Evolutionary conservation across 2,329 filamentous ascomycete species (phyloP).

Genomic region (Claviceps cyperi): DNA sequence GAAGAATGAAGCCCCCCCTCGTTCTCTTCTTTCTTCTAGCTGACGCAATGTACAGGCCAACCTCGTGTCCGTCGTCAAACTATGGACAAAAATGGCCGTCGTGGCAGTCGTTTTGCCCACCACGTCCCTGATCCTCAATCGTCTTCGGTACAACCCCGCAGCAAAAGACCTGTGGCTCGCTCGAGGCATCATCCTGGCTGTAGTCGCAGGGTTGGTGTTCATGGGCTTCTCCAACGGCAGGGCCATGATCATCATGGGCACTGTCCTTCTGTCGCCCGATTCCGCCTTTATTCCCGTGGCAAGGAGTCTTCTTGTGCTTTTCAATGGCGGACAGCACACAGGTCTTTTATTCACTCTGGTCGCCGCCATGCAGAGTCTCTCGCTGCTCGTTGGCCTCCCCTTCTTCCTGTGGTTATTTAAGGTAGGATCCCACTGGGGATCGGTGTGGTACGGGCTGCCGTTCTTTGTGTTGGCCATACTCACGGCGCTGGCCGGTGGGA

Average conservation of each 20-base stretch:
- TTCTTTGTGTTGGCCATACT: background rate
- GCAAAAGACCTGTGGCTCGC: constrained; percentile 3
- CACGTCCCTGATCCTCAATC: background rate
- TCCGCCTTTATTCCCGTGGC: background rate
- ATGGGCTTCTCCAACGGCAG: constrained; percentile 1
- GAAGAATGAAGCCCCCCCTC: background rate
- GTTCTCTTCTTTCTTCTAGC: background rate
- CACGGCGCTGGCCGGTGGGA: background rate
- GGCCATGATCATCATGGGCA: constrained; percentile 2
- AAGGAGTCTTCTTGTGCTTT: constrained; percentile 1
- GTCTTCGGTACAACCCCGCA: background rate
- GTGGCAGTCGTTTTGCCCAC: background rate
- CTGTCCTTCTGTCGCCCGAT: background rate
- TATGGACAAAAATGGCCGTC: background rate
- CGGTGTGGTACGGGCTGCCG: background rate
- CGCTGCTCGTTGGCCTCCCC: constrained; percentile 1
- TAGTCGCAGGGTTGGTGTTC: background rate
- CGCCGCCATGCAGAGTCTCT: background rate
- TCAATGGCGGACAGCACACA: constrained; percentile 1
- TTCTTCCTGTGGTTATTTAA: background rate
- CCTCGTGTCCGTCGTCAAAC: background rate
- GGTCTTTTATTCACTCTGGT: constrained; percentile 1
- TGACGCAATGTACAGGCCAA: background rate
- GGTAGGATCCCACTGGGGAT: background rate
- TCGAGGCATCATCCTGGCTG: background rate